Evolutionary conservation across 2,329 filamentous ascomycete species (phyloP).

Genomic region (Colletotrichum siamense): DNA sequence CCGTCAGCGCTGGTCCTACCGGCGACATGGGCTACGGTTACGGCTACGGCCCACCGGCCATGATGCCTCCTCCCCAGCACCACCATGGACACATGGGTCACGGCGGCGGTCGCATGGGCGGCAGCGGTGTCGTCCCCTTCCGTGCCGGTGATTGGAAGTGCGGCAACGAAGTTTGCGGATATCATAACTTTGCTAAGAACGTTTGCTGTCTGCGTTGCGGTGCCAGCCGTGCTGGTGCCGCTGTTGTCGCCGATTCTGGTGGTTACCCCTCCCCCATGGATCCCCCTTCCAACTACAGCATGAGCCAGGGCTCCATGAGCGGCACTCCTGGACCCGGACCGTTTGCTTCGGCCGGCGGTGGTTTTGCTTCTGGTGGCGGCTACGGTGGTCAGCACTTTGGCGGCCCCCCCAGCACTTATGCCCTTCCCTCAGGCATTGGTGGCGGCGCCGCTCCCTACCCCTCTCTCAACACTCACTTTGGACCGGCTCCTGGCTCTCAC

Average conservation of each 20-base stretch:
- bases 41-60: slow-evolving; percentile 78
- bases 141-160: slow-evolving; percentile 99
- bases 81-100: slow-evolving; percentile 59
- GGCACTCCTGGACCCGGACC: slow-evolving; percentile 80
- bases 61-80: slow-evolving; percentile 81
- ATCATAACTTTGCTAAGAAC: slow-evolving; percentile 99
- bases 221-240: slow-evolving; percentile 90
- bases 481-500: slow-evolving; percentile 78
- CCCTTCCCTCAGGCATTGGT: slow-evolving; percentile 83
- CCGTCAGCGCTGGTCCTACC: slow-evolving; percentile 78
- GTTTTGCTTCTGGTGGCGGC: slow-evolving; percentile 65
- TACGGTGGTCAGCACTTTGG: slow-evolving; percentile 78
- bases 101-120: slow-evolving; percentile 75
- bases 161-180: slow-evolving; percentile 94
- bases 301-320: slow-evolving; percentile 87
- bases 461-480: slow-evolving; percentile 81
- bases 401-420: slow-evolving; percentile 87
- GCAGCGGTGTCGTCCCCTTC: slow-evolving; percentile 91
- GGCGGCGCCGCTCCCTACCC: slow-evolving; percentile 82
- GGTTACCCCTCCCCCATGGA: slow-evolving; percentile 93
- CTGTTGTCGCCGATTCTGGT: slow-evolving; percentile 91
- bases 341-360: slow-evolving; percentile 69
- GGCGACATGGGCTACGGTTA: slow-evolving; percentile 62
- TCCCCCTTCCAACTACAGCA: slow-evolving; percentile 79
- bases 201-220: slow-evolving; percentile 97